phyloP scores from a whole-genome alignment of 331 rosid genomes.

The Saraca asoca region DNA sequence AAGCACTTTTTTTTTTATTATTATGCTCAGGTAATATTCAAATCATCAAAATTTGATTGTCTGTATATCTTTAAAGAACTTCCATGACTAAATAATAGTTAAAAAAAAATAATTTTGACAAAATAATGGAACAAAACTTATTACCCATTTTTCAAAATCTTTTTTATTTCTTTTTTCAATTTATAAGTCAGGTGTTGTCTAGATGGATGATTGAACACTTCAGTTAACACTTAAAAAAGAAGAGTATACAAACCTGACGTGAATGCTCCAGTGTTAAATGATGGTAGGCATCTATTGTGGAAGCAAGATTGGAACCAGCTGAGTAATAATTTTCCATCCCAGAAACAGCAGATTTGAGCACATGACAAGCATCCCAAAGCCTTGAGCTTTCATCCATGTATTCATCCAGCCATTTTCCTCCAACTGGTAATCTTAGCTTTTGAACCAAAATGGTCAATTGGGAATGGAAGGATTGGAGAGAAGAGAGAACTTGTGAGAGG shows the following conservation, averaged over 20 bases:
- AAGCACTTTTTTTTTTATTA: too few species aligned
- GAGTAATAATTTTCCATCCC: constrained; percentile 53
- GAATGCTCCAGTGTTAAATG: constrained; percentile 53
- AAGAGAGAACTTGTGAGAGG: constrained; percentile 64
- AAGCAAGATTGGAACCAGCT: constrained; percentile 43
- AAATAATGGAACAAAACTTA: too few species aligned
- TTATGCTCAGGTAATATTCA: too few species aligned
- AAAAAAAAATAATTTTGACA: too few species aligned
- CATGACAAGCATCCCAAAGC: constrained; percentile 80
- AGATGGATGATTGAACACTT: too few species aligned
- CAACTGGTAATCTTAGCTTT: constrained; percentile 65
- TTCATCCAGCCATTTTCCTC: constrained; percentile 89
- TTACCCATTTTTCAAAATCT: too few species aligned
- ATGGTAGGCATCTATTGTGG: constrained; percentile 54
- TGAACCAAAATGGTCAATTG: constrained; percentile 66
- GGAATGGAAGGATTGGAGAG: constrained; percentile 68
- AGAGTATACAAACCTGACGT: constrained; percentile 51
- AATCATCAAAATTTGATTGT: too few species aligned
- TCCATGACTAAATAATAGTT: too few species aligned
- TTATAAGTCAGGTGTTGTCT: too few species aligned
- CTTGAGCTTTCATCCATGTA: constrained; percentile 87
- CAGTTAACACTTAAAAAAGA: background rate
- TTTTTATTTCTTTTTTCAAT: too few species aligned
- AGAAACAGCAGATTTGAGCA: constrained; percentile 68
- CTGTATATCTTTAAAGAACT: too few species aligned